Conservation (phyloP, 176 grass and related monocot species). For the Dactylis glomerata region DNA sequence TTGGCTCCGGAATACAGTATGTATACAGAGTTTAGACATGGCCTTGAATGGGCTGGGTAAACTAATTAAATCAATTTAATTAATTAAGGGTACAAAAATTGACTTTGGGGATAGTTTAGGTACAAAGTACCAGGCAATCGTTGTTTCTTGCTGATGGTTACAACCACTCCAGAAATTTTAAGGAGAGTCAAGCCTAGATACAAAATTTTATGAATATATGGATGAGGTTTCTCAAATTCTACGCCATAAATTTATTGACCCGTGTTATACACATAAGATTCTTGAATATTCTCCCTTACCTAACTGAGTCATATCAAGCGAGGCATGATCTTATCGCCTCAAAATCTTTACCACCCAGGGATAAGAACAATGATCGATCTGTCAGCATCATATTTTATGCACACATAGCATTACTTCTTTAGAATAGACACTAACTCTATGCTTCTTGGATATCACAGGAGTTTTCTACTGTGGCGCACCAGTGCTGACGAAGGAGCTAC, state of each 20-base stretch:
- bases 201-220: neutral
- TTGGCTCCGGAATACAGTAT: no score
- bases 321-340: neutral
- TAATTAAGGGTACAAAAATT: no score
- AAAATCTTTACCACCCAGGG: neutral
- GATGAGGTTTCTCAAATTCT: neutral
- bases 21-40: no score
- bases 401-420: neutral
- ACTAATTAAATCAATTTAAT: no score
- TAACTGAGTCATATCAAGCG: conserved; percentile 19
- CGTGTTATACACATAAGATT: neutral
- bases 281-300: neutral
- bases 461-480: conserved; percentile 95
- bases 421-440: neutral
- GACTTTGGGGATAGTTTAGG: no score
- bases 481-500: conserved; percentile 75
- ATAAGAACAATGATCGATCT: neutral
- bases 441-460: conserved; percentile 46
- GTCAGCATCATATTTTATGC: neutral
- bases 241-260: neutral
- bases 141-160: conserved; percentile 16
- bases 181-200: neutral
- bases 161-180: neutral
- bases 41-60: no score
- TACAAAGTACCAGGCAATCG: no score